Evolutionary conservation across 371 early-diverging fungal species (phyloP).

Genomic region (Mortierella sp.): DNA sequence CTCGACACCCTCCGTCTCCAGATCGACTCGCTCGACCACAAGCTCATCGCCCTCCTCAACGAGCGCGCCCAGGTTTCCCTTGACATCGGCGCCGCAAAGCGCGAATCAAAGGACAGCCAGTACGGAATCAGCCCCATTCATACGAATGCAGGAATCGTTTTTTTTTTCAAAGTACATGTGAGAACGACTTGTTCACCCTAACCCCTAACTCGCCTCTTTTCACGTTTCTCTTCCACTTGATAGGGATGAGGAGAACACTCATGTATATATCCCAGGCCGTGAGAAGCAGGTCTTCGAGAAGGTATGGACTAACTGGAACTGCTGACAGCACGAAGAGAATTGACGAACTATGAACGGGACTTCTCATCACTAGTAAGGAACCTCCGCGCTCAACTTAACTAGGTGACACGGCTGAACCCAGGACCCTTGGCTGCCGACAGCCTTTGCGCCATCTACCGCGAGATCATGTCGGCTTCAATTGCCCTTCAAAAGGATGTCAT

Average conservation of each 20-base stretch:
- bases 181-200: not conserved
- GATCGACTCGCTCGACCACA: slow-evolving; percentile 85
- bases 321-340: not conserved
- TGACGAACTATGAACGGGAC: not conserved
- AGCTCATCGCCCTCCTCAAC: slow-evolving; percentile 84
- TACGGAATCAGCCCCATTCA: not conserved
- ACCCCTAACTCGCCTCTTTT: not conserved
- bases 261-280: slow-evolving; percentile 77
- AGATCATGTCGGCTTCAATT: slow-evolving; percentile 94
- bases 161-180: not conserved
- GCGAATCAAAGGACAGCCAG: slow-evolving; percentile 44
- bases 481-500: slow-evolving; percentile 85
- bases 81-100: slow-evolving; percentile 86
- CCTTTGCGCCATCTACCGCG: slow-evolving; percentile 88
- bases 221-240: not conserved
- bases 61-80: slow-evolving; percentile 91
- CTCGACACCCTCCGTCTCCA: slow-evolving; percentile 67
- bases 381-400: slow-evolving; percentile 5
- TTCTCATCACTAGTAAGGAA: not conserved
- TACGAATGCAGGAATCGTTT: not conserved
- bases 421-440: slow-evolving; percentile 86
- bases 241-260: slow-evolving; percentile 62
- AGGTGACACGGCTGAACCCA: slow-evolving; percentile 76
- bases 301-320: slow-evolving; percentile 46
- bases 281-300: slow-evolving; percentile 77